Base-by-base conservation (phyloP, 139 green algal genomes). In the Dunaliella primolecta region DNA sequence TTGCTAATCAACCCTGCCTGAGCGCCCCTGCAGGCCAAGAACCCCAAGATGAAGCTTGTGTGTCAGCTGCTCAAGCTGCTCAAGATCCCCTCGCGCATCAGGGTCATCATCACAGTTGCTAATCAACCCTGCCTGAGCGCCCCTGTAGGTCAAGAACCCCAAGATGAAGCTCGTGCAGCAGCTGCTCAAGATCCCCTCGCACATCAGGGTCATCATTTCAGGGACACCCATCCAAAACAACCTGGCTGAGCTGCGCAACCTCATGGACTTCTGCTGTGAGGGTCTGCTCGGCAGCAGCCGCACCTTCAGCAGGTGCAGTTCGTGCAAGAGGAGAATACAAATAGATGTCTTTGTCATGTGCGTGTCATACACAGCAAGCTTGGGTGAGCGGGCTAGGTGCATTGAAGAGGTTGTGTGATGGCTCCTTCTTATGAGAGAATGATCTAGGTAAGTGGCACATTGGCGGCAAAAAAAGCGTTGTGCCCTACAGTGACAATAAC, bases 201-300 rank as follows among this genome's bases (percentile, higher is more conserved):
- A 71, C 7, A 30, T 94, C 46, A 88, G 89, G 0, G 37, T 99
- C 32, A 93, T 99, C 85, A 94, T 99, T 86, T 93, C 84, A 33
- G 95, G 96, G 36, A 98, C 96, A 1, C 95, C 96, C 77, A 95
- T 98, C 64, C 91, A 95, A 86, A 98, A 98, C 91, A 95, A 98
- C 81, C 87, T 97, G 64, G 86, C 91, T 86, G 97, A 99, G 90
- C 84, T 99, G 89, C 95, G 95, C 85, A 87, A 94, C 0, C 92
- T 99, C 3, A 94, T 98, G 36, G 93, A 99, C 88, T 95, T 97
- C 56, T 91, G 88, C 33, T 94, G 85, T 72, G 77, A 88, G 2
- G 94, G 90, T 0, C 89, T 98, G 86, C 89, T 98, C 81, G 94
- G 94, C 0, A 85, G 90, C 34, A 79, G 77, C 0, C 57, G 72